phyloP scores from a whole-genome alignment of 139 green algal genomes.

The Eudorina sp. region DNA sequence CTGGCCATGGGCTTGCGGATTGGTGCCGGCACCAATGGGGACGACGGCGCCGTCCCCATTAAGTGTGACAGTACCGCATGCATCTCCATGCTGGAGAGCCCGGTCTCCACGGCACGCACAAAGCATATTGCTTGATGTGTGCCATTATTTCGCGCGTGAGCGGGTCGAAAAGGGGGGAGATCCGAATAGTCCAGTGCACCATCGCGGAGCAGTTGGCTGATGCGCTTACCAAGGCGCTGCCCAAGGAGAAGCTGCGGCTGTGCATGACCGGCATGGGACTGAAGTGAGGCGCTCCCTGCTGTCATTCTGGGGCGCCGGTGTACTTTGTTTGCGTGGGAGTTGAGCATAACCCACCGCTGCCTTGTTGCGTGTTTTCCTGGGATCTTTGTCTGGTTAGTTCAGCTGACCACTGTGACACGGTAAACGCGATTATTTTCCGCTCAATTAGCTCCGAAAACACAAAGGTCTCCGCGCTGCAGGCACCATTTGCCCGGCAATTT shows the following conservation, averaged over 20 bases:
- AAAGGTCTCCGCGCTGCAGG: too few relatives aligned
- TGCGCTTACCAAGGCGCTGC: background rate
- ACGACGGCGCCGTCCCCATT: background rate
- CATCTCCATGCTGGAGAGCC: background rate
- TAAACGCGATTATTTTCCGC: too few relatives aligned
- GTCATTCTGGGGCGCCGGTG: too few relatives aligned
- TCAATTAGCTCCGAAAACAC: too few relatives aligned
- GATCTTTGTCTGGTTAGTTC: too few relatives aligned
- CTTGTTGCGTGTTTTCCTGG: too few relatives aligned
- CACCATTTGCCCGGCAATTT: too few relatives aligned
- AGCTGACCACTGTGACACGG: too few relatives aligned
- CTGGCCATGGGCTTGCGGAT: background rate
- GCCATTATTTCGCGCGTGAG: background rate
- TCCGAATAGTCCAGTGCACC: background rate
- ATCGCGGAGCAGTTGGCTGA: background rate
- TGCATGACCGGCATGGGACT: background rate
- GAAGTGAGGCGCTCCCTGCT: too few relatives aligned
- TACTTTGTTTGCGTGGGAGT: too few relatives aligned
- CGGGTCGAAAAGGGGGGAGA: background rate
- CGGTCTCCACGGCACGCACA: background rate
- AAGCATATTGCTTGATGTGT: conserved; percentile 35
- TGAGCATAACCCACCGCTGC: too few relatives aligned
- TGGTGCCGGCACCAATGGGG: too few relatives aligned
- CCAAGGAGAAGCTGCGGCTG: background rate
- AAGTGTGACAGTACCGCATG: background rate